phyloP scores from a whole-genome alignment of 202 grass and related monocot species.

The Setaria italica region DNA sequence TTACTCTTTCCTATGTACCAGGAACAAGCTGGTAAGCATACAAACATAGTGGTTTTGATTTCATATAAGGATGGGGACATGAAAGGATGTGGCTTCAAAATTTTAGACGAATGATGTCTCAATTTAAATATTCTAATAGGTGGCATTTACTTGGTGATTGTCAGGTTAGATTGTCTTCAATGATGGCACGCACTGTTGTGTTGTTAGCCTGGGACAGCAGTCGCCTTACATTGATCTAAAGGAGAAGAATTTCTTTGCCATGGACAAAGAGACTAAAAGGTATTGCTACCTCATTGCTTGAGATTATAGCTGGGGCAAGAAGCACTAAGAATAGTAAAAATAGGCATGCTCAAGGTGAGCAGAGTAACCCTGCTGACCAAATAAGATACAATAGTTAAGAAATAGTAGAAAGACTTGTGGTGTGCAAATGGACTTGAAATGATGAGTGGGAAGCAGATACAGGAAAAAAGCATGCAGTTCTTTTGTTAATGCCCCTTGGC shows the following conservation, averaged over 20 bases:
- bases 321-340: neutral
- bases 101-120: neutral
- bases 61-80: neutral
- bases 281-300: neutral
- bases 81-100: neutral
- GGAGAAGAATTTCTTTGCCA: slow-evolving; percentile 16
- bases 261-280: neutral
- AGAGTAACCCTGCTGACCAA: neutral
- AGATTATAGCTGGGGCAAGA: neutral
- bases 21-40: neutral
- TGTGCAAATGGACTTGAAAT: neutral
- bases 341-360: neutral
- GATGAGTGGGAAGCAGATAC: neutral
- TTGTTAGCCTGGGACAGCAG: neutral
- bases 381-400: neutral
- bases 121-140: neutral
- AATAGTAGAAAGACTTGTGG: neutral
- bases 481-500: slow-evolving; percentile 5
- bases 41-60: neutral
- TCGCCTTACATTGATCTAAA: neutral
- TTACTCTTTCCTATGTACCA: neutral
- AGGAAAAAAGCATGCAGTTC: neutral
- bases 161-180: neutral
- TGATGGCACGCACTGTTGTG: neutral
- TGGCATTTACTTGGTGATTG: neutral